Evolutionary conservation across 148 eudicot species (phyloP).

Genomic region (Suaeda aralocaspica): DNA sequence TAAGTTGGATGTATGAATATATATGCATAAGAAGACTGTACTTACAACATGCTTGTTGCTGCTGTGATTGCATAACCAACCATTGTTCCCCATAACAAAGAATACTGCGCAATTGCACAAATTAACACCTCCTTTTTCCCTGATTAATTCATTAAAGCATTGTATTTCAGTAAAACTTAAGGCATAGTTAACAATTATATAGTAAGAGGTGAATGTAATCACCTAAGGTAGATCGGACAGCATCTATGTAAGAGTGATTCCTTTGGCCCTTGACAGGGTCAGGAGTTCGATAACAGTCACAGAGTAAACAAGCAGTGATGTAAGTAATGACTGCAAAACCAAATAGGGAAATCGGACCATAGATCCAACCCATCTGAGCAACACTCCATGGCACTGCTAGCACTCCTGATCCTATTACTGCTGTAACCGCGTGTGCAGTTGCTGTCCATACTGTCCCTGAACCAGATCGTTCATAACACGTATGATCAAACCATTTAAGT

Average conservation of each 20-base stretch:
- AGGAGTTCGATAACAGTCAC: slow-evolving; percentile 35
- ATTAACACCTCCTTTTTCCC: slow-evolving; percentile 25
- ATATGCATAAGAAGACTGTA: slow-evolving; percentile 12
- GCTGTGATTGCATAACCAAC: slow-evolving; percentile 32
- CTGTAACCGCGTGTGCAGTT: slow-evolving; percentile 35
- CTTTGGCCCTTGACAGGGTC: slow-evolving; percentile 30
- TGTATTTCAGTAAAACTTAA: too few relatives aligned
- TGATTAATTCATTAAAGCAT: too few relatives aligned
- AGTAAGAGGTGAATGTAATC: too few relatives aligned
- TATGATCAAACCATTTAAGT: too few relatives aligned
- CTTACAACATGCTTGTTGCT: slow-evolving; percentile 32
- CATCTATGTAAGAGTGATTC: slow-evolving; percentile 29
- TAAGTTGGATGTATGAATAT: too few relatives aligned
- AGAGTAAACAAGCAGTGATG: slow-evolving; percentile 28
- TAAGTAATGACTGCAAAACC: slow-evolving; percentile 32
- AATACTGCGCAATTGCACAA: slow-evolving; percentile 27
- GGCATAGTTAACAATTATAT: too few relatives aligned
- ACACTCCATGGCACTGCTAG: slow-evolving; percentile 42
- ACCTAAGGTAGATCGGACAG: slow-evolving; percentile 29
- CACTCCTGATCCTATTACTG: slow-evolving; percentile 39
- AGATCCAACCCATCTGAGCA: slow-evolving; percentile 40
- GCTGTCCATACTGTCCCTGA: slow-evolving; percentile 38
- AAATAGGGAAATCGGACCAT: slow-evolving; percentile 29
- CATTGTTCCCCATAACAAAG: slow-evolving; percentile 33
- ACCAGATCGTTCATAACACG: too few relatives aligned